Evolutionary conservation across 179 eudicot species (phyloP), one percentile per base, ranked within the genome.

Genomic region (Dionaea muscipula): DNA sequence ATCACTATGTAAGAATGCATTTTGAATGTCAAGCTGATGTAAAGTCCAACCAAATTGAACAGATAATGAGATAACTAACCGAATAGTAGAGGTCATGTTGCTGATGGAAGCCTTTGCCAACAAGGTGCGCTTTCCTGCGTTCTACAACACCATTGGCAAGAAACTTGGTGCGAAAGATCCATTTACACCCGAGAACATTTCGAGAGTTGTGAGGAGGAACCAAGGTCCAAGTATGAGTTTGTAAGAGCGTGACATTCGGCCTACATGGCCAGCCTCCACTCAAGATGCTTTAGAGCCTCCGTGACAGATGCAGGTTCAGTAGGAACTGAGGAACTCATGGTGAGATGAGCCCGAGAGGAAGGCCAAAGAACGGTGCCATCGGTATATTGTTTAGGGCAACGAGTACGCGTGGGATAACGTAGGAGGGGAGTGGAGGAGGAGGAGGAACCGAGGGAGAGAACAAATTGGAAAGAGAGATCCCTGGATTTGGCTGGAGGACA

Each of bases 21-120:
- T n/a, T n/a, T n/a, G n/a, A n/a, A n/a, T n/a, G n/a, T n/a, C n/a
- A 55, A 1, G 47, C 59, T 55, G 59, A 12, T 19, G 47, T 5
- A 55, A 3, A 4, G 4, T 14, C 33, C 59, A 21, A 12, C 24
- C 5, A 6, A 13, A 9, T 11, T 14, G 37, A 17, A 22, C 22
- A 20, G 59, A 26, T 11, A 37, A 2, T 12, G 59, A 37, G 1
- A 55, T 28, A 8, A 55, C 20, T 4, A 38, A 20, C 4, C 59
- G 47, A n/a, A 55, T 25, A 36, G 26, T 55, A 0, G 18, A 2
- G 16, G 27, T n/a, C 4, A 5, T 20, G 0, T 12, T 21, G 13
- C 19, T 22, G 17, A 21, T n/a, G n/a, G n/a, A n/a, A n/a, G n/a
- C n/a, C n/a, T n/a, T n/a, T n/a, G n/a, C n/a, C n/a, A n/a, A n/a